Evolutionary conservation across 2,329 filamentous ascomycete genomes (phyloP).

Genomic region (Fusarium globosum): DNA sequence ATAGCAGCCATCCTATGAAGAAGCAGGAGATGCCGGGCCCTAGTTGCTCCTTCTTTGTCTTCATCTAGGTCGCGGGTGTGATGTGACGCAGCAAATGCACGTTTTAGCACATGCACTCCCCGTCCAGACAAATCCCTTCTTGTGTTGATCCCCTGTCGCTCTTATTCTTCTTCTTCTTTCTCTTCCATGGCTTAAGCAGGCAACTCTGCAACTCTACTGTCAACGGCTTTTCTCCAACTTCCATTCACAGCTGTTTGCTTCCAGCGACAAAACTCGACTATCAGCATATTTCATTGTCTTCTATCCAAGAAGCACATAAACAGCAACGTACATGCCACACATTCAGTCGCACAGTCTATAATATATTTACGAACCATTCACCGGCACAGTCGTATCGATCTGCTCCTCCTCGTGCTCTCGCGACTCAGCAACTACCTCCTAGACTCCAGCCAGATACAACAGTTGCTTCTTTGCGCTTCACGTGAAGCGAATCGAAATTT

Average conservation of each 20-base stretch:
- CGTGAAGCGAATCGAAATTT: not conserved
- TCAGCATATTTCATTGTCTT: slow-evolving; percentile 4
- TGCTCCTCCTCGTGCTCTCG: slow-evolving; percentile 1
- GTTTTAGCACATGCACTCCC: slow-evolving; percentile 37
- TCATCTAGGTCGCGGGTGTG: slow-evolving; percentile 28
- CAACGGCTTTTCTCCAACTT: slow-evolving; percentile 2
- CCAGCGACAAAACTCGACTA: not conserved
- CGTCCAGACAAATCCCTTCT: slow-evolving; percentile 18
- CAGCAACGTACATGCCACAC: not conserved
- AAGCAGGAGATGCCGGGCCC: slow-evolving; percentile 10
- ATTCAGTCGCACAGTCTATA: slow-evolving; percentile 15
- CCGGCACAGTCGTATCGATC: slow-evolving; percentile 8
- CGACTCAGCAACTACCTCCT: not conserved
- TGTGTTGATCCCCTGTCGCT: slow-evolving; percentile 34
- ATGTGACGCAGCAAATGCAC: slow-evolving; percentile 38
- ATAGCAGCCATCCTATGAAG: slow-evolving; percentile 26
- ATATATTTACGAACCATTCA: slow-evolving; percentile 16
- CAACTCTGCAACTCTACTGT: slow-evolving; percentile 15
- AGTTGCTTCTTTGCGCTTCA: slow-evolving; percentile 1
- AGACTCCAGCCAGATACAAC: not conserved
- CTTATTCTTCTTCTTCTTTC: slow-evolving; percentile 25
- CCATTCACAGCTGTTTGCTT: not conserved
- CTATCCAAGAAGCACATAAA: slow-evolving; percentile 8
- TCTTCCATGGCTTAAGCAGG: slow-evolving; percentile 17
- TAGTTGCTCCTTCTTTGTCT: slow-evolving; percentile 30